A percentile compares a stretch with the other conserved stretches of the same genome.
Conservation (phyloP, 257 asterid genomes). For the Ophiorrhiza pumila region DNA sequence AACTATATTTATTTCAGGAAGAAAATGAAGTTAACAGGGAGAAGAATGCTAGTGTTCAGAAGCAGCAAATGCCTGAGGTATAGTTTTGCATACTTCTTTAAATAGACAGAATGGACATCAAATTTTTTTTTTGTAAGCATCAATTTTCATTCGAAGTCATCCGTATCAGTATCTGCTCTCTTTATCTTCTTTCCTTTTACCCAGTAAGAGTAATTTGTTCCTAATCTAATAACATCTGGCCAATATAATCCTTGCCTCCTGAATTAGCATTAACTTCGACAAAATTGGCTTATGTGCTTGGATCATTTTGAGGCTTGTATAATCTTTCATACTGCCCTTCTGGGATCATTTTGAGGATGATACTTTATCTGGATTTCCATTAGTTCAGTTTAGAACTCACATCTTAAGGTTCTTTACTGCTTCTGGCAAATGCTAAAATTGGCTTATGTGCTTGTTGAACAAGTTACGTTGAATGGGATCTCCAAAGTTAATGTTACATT, state of each 20-base stretch:
- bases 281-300: background rate
- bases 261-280: background rate
- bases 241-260: too few species aligned
- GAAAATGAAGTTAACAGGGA: constrained; percentile 37
- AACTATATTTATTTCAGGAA: constrained; percentile 43
- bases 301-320: background rate
- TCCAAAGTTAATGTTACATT: background rate
- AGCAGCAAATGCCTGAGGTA: constrained; percentile 68
- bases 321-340: too few species aligned
- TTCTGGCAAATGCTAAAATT: background rate
- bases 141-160: background rate
- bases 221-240: background rate
- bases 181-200: background rate
- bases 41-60: constrained; percentile 34
- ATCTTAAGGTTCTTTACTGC: background rate
- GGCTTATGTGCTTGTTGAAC: background rate
- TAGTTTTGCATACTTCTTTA: background rate
- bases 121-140: too few species aligned
- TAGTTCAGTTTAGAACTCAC: background rate
- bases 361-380: background rate
- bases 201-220: background rate
- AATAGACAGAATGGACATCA: background rate
- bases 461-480: background rate
- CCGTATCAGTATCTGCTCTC: background rate
- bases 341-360: background rate